Evolutionary conservation across 768 basidiomycete species (phyloP).

Genomic region (Boletus pseudo-olivaceus): DNA sequence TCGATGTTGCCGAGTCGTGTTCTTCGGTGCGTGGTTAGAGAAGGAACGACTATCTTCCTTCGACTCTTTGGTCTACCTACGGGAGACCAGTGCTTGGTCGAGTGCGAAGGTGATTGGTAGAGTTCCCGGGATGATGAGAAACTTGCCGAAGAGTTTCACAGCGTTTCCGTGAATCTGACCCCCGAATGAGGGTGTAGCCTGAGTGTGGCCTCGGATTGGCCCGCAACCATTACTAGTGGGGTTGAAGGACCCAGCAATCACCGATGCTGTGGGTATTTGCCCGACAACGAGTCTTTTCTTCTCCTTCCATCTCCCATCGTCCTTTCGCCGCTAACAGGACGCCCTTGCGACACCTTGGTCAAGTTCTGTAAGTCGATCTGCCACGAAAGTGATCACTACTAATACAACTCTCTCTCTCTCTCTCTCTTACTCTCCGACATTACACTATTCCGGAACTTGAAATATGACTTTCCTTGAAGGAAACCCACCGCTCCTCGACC

Average conservation of each 20-base stretch:
- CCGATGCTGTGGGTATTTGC: conserved; percentile 4
- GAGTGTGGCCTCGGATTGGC: not conserved
- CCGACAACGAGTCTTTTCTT: not conserved
- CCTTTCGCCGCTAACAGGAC: conserved; percentile 7
- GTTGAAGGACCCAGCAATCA: not conserved
- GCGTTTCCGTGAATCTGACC: not conserved
- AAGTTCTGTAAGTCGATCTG: conserved; percentile 16
- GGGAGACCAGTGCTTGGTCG: not conserved
- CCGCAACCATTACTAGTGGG: not conserved
- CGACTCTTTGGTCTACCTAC: too few species aligned
- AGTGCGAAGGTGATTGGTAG: not conserved
- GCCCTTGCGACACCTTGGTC: conserved; percentile 8
- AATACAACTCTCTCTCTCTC: too few species aligned
- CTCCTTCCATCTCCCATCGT: not conserved
- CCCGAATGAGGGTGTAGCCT: not conserved
- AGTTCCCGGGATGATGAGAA: conserved; percentile 18
- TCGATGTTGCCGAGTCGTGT: not conserved
- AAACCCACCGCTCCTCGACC: conserved; percentile 3
- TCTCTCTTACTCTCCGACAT: not conserved
- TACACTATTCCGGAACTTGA: not conserved
- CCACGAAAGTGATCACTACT: not conserved
- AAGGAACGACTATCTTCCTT: not conserved
- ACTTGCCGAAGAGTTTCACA: not conserved
- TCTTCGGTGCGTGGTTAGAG: not conserved
- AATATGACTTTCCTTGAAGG: conserved; percentile 4